Percentiles rank a stretch among this genome's conserved stretches.
Conservation (phyloP, 129 eudicot genomes). For the Ambrosia trifida region DNA sequence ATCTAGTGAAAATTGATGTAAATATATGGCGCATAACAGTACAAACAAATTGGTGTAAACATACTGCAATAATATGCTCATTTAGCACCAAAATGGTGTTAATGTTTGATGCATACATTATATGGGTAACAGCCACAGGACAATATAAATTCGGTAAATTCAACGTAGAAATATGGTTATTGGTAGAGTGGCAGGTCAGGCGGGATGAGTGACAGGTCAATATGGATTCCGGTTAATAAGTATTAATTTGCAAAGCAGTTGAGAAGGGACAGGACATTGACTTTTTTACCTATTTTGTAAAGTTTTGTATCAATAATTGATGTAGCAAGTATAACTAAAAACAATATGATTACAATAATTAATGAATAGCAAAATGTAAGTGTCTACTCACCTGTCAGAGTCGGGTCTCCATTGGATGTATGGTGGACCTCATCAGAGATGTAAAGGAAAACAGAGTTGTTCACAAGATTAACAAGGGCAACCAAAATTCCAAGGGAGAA, state of each 20-base stretch:
- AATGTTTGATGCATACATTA: slow-evolving; percentile 1
- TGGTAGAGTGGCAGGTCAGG: neutral
- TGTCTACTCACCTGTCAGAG: slow-evolving; percentile 61
- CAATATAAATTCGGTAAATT: neutral
- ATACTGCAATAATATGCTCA: neutral
- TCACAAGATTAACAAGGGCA: slow-evolving; percentile 92
- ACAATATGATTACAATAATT: slow-evolving; percentile 1
- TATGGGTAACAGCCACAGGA: neutral
- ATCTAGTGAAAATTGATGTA: neutral
- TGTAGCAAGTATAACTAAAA: neutral
- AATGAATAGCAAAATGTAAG: neutral
- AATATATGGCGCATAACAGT: neutral
- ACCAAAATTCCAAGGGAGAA: slow-evolving; percentile 90
- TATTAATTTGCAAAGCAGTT: neutral
- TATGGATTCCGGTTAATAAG: neutral
- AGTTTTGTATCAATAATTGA: neutral
- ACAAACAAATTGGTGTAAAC: neutral
- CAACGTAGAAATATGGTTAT: neutral
- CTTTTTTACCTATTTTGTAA: neutral
- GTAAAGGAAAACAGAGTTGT: slow-evolving; percentile 86
- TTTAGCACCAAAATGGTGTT: neutral
- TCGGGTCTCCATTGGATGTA: slow-evolving; percentile 44
- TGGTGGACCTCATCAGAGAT: slow-evolving; percentile 61
- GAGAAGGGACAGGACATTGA: neutral
- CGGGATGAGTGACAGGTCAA: neutral